These are phyloP conservation scores for Chernovozyma sophiae-reginae DNA, from an alignment of 1,139 yeast genomes.

Conservation along the genomic window DNA sequence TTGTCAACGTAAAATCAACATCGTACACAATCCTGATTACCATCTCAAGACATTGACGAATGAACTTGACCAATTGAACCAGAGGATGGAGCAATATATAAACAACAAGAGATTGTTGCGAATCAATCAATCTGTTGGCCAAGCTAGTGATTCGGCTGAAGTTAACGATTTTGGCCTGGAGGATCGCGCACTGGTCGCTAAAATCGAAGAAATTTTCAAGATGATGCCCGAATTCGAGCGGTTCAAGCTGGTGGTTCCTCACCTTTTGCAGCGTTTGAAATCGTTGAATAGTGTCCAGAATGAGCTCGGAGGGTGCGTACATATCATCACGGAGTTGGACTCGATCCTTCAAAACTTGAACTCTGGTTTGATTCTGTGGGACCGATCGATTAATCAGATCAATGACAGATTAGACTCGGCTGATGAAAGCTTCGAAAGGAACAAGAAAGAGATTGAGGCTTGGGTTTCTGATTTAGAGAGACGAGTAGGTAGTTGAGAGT, in stretches of 20 bases:
- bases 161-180: not conserved
- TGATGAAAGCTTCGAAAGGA: constrained; percentile 12
- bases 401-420: constrained; percentile 31
- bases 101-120: constrained; percentile 14
- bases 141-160: not conserved
- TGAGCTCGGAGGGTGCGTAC: constrained; percentile 27
- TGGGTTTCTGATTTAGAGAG: constrained; percentile 8
- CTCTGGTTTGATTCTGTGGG: constrained; percentile 40
- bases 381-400: constrained; percentile 29
- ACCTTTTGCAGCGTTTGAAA: constrained; percentile 38
- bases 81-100: constrained; percentile 15
- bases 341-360: constrained; percentile 27
- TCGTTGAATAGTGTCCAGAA: constrained; percentile 43
- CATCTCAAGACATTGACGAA: constrained; percentile 17
- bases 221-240: constrained; percentile 34
- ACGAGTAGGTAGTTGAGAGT: not conserved
- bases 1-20: constrained; percentile 32
- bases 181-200: constrained; percentile 9
- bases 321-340: constrained; percentile 32
- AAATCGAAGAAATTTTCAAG: constrained; percentile 35
- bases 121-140: constrained; percentile 12
- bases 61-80: constrained; percentile 13
- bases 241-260: constrained; percentile 34
- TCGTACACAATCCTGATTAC: constrained; percentile 35
- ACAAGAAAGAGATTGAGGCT: constrained; percentile 11